Evolutionary conservation across 257 asterid genomes (phyloP).

Genomic region (Mentha longifolia): DNA sequence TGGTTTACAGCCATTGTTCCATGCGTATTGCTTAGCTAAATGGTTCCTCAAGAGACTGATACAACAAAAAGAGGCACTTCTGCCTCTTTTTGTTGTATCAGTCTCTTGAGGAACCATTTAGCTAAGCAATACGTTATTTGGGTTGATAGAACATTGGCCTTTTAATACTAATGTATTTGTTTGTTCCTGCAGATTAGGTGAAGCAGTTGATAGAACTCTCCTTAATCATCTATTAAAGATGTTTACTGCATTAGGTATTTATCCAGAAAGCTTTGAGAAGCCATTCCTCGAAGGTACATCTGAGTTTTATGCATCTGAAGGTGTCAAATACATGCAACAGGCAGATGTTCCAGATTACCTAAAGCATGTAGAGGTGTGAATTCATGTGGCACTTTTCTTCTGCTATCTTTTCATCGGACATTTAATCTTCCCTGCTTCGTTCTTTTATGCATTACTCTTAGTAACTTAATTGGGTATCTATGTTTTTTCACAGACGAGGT

Average conservation of each 20-base stretch:
- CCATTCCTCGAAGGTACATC: constrained; percentile 93
- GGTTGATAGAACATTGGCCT: background rate
- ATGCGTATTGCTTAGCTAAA: background rate
- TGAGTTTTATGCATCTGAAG: constrained; percentile 96
- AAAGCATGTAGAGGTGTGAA: constrained; percentile 87
- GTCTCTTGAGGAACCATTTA: constrained; percentile 19
- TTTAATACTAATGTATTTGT: constrained; percentile 30
- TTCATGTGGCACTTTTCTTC: constrained; percentile 28
- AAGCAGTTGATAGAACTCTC: constrained; percentile 93
- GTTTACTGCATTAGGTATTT: constrained; percentile 96
- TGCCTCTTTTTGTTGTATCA: constrained; percentile 10
- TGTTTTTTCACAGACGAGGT: constrained; percentile 65
- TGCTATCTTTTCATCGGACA: constrained; percentile 1
- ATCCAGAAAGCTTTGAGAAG: constrained; percentile 94
- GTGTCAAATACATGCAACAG: constrained; percentile 94
- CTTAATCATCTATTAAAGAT: constrained; percentile 98
- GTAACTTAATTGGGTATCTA: constrained; percentile 8
- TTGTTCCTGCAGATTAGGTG: constrained; percentile 68
- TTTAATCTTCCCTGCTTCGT: constrained; percentile 3
- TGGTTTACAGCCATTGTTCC: no score
- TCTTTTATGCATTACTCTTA: background rate
- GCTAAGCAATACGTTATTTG: background rate
- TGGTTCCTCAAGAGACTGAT: constrained; percentile 22
- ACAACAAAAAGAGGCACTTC: constrained; percentile 10
- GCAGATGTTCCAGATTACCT: constrained; percentile 93